Evolutionary conservation across 176 grass and related monocot species (phyloP).

Genomic region (Urochloa ruziziensis): DNA sequence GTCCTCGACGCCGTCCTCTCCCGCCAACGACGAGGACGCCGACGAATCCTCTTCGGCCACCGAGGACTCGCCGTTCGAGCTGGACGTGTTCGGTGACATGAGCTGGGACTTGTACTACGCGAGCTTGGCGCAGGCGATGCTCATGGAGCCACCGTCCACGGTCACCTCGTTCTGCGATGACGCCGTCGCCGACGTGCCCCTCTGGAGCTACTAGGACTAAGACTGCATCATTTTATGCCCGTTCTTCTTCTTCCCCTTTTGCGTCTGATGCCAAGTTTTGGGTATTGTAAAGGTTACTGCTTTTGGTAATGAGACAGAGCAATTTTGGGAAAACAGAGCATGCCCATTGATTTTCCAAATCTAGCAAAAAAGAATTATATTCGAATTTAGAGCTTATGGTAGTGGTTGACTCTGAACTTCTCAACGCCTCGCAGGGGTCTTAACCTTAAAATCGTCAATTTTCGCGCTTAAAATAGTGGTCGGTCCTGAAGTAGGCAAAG

Average conservation of each 20-base stretch:
- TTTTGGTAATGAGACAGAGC: constrained; percentile 15
- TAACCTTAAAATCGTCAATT: background rate
- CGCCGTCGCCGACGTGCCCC: background rate
- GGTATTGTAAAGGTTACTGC: background rate
- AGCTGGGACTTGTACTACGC: constrained; percentile 67
- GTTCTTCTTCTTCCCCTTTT: background rate
- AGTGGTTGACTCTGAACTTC: background rate
- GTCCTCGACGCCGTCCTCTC: background rate
- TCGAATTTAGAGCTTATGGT: background rate
- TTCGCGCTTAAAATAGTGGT: background rate
- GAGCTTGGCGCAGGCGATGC: constrained; percentile 63
- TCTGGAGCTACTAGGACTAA: constrained; percentile 43
- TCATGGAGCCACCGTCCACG: constrained; percentile 26
- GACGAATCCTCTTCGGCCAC: background rate
- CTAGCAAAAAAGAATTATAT: background rate
- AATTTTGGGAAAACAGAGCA: constrained; percentile 13
- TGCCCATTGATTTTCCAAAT: background rate
- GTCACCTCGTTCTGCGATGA: constrained; percentile 8
- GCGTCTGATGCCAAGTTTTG: background rate
- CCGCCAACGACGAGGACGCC: background rate
- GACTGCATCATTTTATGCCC: background rate
- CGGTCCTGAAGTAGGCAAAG: background rate
- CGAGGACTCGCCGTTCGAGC: constrained; percentile 1
- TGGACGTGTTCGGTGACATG: constrained; percentile 44
- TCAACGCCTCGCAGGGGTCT: background rate